Evolutionary conservation across 441 rosid genomes (phyloP).

Genomic region (Codiaeum variegatum): DNA sequence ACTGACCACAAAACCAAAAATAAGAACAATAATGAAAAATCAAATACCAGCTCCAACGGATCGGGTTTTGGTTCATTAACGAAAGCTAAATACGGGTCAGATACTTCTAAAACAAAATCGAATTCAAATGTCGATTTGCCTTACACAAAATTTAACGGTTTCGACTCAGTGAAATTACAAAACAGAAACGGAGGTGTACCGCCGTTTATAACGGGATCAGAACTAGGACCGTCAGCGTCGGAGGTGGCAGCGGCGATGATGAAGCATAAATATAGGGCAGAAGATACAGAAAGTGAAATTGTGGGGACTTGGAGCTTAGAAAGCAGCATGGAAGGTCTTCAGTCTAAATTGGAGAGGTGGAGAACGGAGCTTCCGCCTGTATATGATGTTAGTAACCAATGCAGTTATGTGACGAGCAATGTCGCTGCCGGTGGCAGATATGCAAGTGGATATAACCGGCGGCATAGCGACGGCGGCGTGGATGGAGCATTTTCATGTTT

Average conservation of each 20-base stretch:
- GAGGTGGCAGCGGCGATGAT: slow-evolving; percentile 68
- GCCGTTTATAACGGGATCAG: slow-evolving; percentile 47
- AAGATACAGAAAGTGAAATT: slow-evolving; percentile 46
- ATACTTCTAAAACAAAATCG: background rate
- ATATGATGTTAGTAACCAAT: slow-evolving; percentile 40
- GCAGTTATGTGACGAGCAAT: slow-evolving; percentile 30
- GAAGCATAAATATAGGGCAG: slow-evolving; percentile 23
- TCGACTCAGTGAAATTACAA: slow-evolving; percentile 14
- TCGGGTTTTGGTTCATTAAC: slow-evolving; percentile 9
- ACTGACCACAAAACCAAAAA: background rate
- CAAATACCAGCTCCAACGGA: slow-evolving; percentile 23
- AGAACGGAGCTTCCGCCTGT: slow-evolving; percentile 58
- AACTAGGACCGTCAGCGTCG: slow-evolving; percentile 79
- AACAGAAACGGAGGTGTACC: slow-evolving; percentile 11
- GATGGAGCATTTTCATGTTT: slow-evolving; percentile 65
- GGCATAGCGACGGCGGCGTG: slow-evolving; percentile 25
- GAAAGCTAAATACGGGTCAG: slow-evolving; percentile 18
- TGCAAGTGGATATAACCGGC: slow-evolving; percentile 21
- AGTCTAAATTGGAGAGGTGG: slow-evolving; percentile 79
- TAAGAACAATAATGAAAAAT: slow-evolving; percentile 6
- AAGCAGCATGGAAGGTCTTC: slow-evolving; percentile 69
- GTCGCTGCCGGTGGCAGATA: slow-evolving; percentile 10
- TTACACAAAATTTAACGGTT: background rate
- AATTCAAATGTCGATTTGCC: background rate
- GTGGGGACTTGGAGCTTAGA: slow-evolving; percentile 52